A percentile compares a stretch with the other conserved stretches of the same genome.
These are phyloP conservation scores for Xylaria longipes DNA, from an alignment of 495 filamentous ascomycete genomes.

Conservation along the genomic window DNA sequence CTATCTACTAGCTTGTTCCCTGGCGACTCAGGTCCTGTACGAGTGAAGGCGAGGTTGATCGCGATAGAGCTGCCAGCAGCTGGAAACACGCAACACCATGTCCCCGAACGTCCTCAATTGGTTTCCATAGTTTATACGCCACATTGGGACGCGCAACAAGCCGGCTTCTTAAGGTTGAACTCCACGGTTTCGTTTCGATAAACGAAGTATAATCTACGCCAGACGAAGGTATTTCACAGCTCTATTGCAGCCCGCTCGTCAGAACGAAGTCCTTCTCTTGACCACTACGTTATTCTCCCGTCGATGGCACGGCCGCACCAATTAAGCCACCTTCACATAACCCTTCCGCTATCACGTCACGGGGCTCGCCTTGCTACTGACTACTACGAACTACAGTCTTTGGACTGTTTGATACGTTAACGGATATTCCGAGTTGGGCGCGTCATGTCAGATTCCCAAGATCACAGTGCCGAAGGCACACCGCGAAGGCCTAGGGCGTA, in stretches of 20 bases:
- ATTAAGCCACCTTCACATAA: background rate
- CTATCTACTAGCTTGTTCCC: background rate
- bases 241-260: background rate
- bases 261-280: background rate
- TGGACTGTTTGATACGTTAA: background rate
- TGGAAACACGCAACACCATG: background rate
- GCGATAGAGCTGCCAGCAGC: slow-evolving; percentile 1
- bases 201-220: background rate
- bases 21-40: background rate
- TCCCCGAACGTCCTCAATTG: background rate
- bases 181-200: background rate
- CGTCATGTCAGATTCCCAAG: slow-evolving; percentile 20
- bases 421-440: slow-evolving; percentile 4
- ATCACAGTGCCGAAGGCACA: slow-evolving; percentile 23
- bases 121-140: background rate
- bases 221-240: background rate
- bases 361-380: background rate
- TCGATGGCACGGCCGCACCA: slow-evolving; percentile 13
- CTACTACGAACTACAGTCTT: background rate
- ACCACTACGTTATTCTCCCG: background rate
- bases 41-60: background rate
- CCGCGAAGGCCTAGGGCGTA: slow-evolving; percentile 26
- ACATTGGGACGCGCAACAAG: background rate
- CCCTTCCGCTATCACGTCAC: background rate
- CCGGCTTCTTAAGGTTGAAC: background rate